Base-by-base conservation (phyloP, 2,329 filamentous ascomycete genomes). In the Ophiostoma piceae region DNA sequence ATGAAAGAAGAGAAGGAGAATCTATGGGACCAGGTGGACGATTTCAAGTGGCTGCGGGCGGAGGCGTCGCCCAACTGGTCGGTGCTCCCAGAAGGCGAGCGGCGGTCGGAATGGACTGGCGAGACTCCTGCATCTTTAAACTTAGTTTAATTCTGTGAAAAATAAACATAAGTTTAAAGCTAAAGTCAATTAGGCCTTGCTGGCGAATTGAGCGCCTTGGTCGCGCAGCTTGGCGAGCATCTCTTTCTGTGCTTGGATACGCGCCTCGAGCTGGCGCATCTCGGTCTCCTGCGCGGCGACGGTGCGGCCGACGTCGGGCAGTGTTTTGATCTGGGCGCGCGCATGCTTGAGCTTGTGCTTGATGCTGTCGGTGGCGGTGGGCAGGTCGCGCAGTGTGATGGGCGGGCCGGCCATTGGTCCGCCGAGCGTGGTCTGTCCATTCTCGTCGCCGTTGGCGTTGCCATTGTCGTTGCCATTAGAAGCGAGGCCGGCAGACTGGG, bases 1-100 rank as follows among this genome's bases (percentile, higher is more conserved):
- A 73, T 72, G 68, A 76, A 69, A 72, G 66, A 75, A 75, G 69
- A 74, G 1, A 73, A 76, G 3, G 79, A 80, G 71, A 94, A 96
- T 77, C 86, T 90, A 75, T 99, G 92, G 92, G 86, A 94, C 74
- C 88, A 95, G 75, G 91, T 98, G 19, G 92, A 98, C 78, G 95
- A 99, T 78, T 99, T 99, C 83, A 96, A 96, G 80, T 98, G 95
- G 95, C 85, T 97, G 73, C 96, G 94, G 79, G 84, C 86, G 19
- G 92, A 91, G 71, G 87, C 87, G 39, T 97, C 92, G 76, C 95
- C 95, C 1, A 94, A 99, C 77, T 99, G 94, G 92, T 86, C 83
- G 43, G 79, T 92, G 2, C 75, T 98, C 29, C 82, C 86, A 1
- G 84, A 87, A 68, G 82, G 82, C 0, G 81, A 89, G 69, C 84